Base-by-base conservation (phyloP, 2,329 filamentous ascomycete species). In the Cytospora schulzeri region DNA sequence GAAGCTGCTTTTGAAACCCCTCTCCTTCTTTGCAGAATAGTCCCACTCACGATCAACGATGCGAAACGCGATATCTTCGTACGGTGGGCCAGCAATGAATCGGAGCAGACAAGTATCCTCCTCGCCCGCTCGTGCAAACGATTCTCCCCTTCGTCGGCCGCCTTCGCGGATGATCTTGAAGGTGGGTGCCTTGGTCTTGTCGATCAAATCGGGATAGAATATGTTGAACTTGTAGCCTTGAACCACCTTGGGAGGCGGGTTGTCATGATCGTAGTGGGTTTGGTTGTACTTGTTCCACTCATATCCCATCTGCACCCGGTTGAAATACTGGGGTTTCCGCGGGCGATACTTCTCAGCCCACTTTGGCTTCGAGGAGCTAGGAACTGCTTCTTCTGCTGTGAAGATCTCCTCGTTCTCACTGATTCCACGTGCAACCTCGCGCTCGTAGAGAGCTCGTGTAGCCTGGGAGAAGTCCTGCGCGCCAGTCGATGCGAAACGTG, bases 221-320 rank as follows among this genome's bases (percentile, higher is more conserved):
- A 99, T 94, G 79, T 99, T 98, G 84, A 99, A 99, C 76, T 96
- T 97, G 83, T 99, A 99, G 63, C 95, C 95, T 76, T 99, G 95
- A 14, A 99, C 95, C 8, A 99, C 94, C 78, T 97, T 97, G 29
- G 95, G 95, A 1, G 95, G 95, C 2, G 95, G 95, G 73, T 98
- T 97, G 74, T 98, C 94, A 76, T 97, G 92, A 76, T 98, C 95
- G 79, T 99, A 99, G 78, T 99, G 95, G 15, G 95, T 99, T 79
- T 99, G 95, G 74, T 99, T 99, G 84, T 99, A 99, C 78, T 99
- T 99, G 82, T 99, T 99, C 95, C 95, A 99, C 77, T 99, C 95
- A 76, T 98, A 99, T 60, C 95, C 95, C 91, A 97, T 97, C 77
- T 97, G 93, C 55, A 98, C 93, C 50, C 95, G 90, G 75, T 98